Evolutionary conservation across 2,329 filamentous ascomycete genomes (phyloP), one percentile per base, ranked within the genome.

Genomic region (Phialocephala sp.): DNA sequence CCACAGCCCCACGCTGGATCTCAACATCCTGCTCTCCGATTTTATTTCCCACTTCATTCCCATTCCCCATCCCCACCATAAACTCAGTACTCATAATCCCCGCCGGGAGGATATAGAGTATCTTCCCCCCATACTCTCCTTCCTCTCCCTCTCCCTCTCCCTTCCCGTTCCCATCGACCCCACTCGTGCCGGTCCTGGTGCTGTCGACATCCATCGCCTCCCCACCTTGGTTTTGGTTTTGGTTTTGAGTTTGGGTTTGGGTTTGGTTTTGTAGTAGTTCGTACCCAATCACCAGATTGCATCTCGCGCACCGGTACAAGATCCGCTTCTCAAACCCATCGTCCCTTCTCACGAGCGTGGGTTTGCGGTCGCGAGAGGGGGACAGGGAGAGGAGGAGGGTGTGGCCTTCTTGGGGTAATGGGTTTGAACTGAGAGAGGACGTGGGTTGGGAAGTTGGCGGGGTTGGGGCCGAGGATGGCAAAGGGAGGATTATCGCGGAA

Each of bases 271-370:
- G 12, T 71, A 87, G 85, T 50, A 91, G 76, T 72, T 85, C 81
- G 78, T 91, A 92, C 35, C 86, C 89, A 54, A 90, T 80, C 0
- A 85, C 81, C 35, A 89, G 74, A 37, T 81, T 80, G 78, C 89
- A 91, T 63, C 89, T 78, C 14, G 80, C 82, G 77, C 89, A 92
- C 24, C 84, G 80, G 68, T 85, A 79, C 4, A 87, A 71, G 64
- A 84, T 80, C 20, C 89, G 78, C 79, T 89, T 91, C 79, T 91
- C 89, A 67, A 91, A 91, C 5, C 89, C 89, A 65, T 89, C 85
- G 67, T 84, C 82, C 12, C 84, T 80, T 1, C 83, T 79, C 8
- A 89, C 78, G 0, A 89, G 77, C 12, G 82, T 80, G 6, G 83
- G 75, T 45, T 81, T 82, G 0, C 78, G 75, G 65, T 87, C 84